phyloP scores from a whole-genome alignment of 768 basidiomycete genomes.

The Multifurca ochricompacta region DNA sequence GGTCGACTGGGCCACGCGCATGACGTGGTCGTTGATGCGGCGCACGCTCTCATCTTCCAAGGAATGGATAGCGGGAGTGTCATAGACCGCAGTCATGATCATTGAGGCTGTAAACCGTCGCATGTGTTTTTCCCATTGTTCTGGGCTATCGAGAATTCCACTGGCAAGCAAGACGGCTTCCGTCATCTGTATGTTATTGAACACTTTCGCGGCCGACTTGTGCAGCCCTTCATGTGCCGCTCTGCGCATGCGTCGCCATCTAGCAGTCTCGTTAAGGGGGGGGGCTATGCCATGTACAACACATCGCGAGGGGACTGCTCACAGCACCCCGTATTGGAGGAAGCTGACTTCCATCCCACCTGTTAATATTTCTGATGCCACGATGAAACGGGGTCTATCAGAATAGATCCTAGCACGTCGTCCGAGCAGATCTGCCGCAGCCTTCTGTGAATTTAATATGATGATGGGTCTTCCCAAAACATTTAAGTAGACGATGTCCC shows the following conservation, averaged over 20 bases:
- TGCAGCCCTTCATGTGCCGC: conserved; percentile 19
- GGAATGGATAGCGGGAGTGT: conserved; percentile 10
- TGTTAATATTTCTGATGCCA: conserved; percentile 17
- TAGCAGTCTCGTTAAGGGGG: not conserved
- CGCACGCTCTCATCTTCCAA: conserved; percentile 9
- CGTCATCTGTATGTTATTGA: conserved; percentile 12
- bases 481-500: conserved; percentile 38
- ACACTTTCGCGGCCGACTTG: conserved; percentile 11
- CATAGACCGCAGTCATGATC: conserved; percentile 19
- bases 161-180: conserved; percentile 12
- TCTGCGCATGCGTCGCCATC: conserved; percentile 16
- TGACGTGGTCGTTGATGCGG: conserved; percentile 16
- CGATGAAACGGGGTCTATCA: conserved; percentile 36
- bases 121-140: conserved; percentile 15
- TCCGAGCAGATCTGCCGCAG: conserved; percentile 41
- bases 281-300: not conserved
- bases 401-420: conserved; percentile 42
- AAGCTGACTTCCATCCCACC: conserved; percentile 17
- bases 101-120: conserved; percentile 19
- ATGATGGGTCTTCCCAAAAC: conserved; percentile 39
- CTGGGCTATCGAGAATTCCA: conserved; percentile 10
- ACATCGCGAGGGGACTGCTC: not conserved
- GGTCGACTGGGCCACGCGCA: conserved; percentile 8
- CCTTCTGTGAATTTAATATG: conserved; percentile 38
- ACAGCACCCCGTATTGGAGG: conserved; percentile 14